phyloP scores from a whole-genome alignment of 2,329 filamentous ascomycete genomes.

The Curvularia eragrostidis region DNA sequence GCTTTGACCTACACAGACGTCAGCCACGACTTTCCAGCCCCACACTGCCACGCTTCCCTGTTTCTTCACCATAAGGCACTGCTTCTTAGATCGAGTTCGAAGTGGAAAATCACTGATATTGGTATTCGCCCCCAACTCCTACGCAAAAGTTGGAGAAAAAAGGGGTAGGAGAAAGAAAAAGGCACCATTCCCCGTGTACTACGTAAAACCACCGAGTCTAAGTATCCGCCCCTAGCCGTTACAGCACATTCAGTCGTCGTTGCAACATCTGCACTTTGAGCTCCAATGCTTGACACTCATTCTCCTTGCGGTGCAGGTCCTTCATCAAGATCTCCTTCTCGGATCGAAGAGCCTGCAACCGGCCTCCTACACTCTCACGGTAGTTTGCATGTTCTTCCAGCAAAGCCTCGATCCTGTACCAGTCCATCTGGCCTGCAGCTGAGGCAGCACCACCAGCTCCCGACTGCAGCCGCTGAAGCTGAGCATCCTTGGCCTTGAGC shows the following conservation, averaged over 20 bases:
- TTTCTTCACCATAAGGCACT: neutral
- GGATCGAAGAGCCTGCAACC: constrained; percentile 47
- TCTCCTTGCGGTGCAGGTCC: constrained; percentile 50
- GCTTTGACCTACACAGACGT: constrained; percentile 18
- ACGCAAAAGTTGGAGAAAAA: neutral
- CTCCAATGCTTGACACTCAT: constrained; percentile 49
- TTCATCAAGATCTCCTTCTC: constrained; percentile 52
- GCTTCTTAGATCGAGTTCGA: neutral
- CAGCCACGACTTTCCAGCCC: constrained; percentile 10
- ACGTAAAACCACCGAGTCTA: neutral
- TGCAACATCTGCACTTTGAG: constrained; percentile 45
- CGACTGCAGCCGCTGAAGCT: constrained; percentile 31
- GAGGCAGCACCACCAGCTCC: constrained; percentile 10
- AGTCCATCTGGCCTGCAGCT: constrained; percentile 29
- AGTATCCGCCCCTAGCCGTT: neutral
- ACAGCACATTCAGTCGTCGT: constrained; percentile 27
- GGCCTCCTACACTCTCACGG: constrained; percentile 47
- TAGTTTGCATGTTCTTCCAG: constrained; percentile 51
- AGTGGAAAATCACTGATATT: constrained; percentile 1
- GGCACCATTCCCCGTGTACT: neutral
- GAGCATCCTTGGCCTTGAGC: constrained; percentile 40
- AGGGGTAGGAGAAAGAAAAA: neutral
- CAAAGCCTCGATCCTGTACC: constrained; percentile 48
- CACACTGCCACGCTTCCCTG: constrained; percentile 3
- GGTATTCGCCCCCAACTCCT: neutral